A percentile compares a stretch with the other conserved stretches of the same genome.
These are phyloP conservation scores for Sequoiadendron giganteum DNA, from an alignment of 75 land plant species.

Conservation along the genomic window DNA sequence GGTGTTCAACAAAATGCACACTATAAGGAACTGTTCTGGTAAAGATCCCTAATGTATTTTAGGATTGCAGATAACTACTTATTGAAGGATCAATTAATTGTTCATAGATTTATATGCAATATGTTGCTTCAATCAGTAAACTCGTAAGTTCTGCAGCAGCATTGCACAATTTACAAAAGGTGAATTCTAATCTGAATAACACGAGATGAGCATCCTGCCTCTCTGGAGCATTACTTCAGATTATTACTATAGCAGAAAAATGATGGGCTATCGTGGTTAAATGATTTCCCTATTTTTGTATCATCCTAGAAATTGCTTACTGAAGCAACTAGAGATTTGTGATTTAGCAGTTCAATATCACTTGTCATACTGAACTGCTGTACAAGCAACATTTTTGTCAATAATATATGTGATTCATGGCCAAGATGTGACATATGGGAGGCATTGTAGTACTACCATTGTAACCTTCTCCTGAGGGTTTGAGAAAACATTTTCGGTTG, in stretches of 20 bases:
- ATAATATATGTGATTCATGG: constrained; percentile 1
- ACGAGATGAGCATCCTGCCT: neutral
- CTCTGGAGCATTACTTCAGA: neutral
- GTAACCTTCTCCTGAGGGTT: neutral
- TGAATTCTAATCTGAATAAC: neutral
- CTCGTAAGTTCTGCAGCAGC: neutral
- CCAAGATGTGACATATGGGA: neutral
- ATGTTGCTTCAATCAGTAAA: neutral
- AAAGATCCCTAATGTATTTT: neutral
- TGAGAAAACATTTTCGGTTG: neutral
- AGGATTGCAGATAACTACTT: neutral
- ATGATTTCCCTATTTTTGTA: neutral
- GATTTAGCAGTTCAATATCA: neutral
- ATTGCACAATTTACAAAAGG: neutral
- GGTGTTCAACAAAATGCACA: neutral
- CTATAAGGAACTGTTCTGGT: neutral
- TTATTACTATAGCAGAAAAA: neutral
- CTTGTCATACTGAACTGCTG: neutral
- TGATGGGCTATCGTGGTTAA: neutral
- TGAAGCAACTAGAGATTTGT: neutral
- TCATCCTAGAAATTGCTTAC: neutral
- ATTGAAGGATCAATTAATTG: neutral
- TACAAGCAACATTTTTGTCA: neutral
- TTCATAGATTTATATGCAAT: neutral
- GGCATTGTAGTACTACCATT: neutral